Evolutionary conservation across 768 basidiomycete species (phyloP).

Genomic region (Lyophyllum semitale): DNA sequence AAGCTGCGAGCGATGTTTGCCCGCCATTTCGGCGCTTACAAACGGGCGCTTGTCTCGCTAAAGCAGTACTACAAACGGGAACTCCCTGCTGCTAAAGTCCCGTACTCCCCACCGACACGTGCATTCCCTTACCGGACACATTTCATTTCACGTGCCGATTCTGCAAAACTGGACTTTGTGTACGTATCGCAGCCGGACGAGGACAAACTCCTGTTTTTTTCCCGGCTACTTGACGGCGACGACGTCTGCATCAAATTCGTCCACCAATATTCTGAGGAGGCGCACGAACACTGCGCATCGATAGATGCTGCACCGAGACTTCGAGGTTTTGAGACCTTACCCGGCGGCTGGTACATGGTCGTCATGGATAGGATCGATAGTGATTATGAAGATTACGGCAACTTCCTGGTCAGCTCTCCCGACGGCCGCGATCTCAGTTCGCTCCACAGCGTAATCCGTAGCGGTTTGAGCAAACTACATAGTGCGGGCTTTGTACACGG

Average conservation of each 20-base stretch:
- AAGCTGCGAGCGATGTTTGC: neutral
- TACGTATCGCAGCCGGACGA: neutral
- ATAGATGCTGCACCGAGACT: conserved; percentile 21
- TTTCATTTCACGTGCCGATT: neutral
- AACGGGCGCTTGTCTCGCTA: neutral
- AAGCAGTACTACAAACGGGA: neutral
- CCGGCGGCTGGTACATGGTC: conserved; percentile 28
- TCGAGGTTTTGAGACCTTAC: conserved; percentile 21
- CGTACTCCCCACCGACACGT: neutral
- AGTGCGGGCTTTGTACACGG: conserved; percentile 24
- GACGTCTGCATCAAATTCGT: conserved; percentile 10
- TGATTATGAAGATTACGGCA: conserved; percentile 5
- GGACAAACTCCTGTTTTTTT: neutral
- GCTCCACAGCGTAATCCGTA: neutral
- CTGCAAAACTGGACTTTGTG: neutral
- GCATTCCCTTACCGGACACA: neutral
- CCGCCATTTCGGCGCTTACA: conserved; percentile 8
- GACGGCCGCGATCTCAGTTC: neutral
- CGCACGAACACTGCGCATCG: conserved; percentile 19
- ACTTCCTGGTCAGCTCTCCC: neutral
- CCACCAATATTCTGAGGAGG: conserved; percentile 10
- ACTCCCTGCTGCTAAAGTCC: neutral
- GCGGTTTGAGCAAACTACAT: conserved; percentile 2
- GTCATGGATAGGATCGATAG: conserved; percentile 23
- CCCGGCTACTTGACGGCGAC: neutral